Conservation (phyloP, 192 early-diverging fungal genomes). For the Backusella westeae region DNA sequence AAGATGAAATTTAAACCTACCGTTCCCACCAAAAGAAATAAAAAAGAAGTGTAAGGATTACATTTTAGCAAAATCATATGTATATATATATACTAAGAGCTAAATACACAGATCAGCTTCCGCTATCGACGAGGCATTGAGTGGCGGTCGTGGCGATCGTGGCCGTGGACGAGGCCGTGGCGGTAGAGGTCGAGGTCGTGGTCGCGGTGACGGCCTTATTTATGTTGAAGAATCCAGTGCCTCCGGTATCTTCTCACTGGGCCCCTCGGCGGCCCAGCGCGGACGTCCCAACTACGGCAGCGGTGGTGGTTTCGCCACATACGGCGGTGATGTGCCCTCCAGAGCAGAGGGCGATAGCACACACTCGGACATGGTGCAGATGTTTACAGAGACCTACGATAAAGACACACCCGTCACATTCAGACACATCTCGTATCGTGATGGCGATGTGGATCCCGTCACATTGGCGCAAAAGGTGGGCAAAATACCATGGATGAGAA, state of each 20-base stretch:
- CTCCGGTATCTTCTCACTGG: conserved; percentile 53
- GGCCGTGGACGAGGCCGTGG: conserved; percentile 49
- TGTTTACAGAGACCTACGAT: not conserved
- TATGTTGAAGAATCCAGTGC: conserved; percentile 32
- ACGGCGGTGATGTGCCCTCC: conserved; percentile 14
- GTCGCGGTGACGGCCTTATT: conserved; percentile 14
- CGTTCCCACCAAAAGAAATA: conserved; percentile 53
- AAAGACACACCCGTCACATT: conserved; percentile 18
- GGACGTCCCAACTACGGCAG: not conserved
- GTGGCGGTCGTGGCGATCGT: conserved; percentile 23
- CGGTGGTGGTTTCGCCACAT: conserved; percentile 15
- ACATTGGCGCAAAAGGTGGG: not conserved
- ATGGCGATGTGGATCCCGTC: conserved; percentile 24
- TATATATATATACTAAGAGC: not conserved
- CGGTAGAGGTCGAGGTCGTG: conserved; percentile 21
- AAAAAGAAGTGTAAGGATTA: conserved; percentile 48
- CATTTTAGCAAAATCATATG: not conserved
- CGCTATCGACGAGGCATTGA: conserved; percentile 10
- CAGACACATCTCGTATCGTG: conserved; percentile 11
- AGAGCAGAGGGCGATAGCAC: conserved; percentile 18
- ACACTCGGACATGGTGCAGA: conserved; percentile 16
- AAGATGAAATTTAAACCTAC: conserved; percentile 64
- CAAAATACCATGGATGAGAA: conserved; percentile 21
- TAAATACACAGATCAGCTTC: conserved; percentile 8
- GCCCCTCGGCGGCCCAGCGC: conserved; percentile 31